These are phyloP conservation scores for Phanerodontia chrysosporium DNA, from an alignment of 768 basidiomycete genomes.

Conservation along the genomic window DNA sequence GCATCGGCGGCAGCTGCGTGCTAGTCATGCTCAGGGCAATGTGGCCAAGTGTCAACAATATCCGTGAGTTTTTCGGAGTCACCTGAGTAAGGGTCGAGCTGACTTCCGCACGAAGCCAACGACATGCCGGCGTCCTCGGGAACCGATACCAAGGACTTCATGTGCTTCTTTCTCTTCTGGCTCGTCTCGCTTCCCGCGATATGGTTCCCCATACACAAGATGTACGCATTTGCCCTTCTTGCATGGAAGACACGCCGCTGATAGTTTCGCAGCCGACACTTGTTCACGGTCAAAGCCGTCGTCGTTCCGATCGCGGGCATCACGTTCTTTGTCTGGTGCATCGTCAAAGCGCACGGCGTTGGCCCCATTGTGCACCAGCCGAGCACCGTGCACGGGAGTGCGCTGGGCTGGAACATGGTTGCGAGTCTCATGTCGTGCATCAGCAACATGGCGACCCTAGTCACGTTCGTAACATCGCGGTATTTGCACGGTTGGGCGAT, in stretches of 20 bases:
- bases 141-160: conserved; percentile 68
- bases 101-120: conserved; percentile 46
- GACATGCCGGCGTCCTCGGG: conserved; percentile 69
- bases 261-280: conserved; percentile 48
- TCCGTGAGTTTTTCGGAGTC: conserved; percentile 41
- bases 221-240: conserved; percentile 38
- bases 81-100: conserved; percentile 7
- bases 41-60: conserved; percentile 68
- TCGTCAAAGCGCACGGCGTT: conserved; percentile 72
- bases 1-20: conserved; percentile 79
- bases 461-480: conserved; percentile 42
- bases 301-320: conserved; percentile 68
- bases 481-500: conserved; percentile 11
- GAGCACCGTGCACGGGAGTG: conserved; percentile 57
- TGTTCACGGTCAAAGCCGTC: conserved; percentile 77
- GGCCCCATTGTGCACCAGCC: conserved; percentile 71
- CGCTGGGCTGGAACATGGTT: conserved; percentile 74
- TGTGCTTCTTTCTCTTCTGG: conserved; percentile 89
- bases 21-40: conserved; percentile 71
- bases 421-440: conserved; percentile 72
- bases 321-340: conserved; percentile 74
- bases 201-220: conserved; percentile 80
- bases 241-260: conserved; percentile 1
- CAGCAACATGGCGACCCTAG: conserved; percentile 73
- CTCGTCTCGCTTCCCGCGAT: conserved; percentile 73